Conservation (phyloP, 2,329 filamentous ascomycete genomes). For the Biscogniauxia mediterranea region DNA sequence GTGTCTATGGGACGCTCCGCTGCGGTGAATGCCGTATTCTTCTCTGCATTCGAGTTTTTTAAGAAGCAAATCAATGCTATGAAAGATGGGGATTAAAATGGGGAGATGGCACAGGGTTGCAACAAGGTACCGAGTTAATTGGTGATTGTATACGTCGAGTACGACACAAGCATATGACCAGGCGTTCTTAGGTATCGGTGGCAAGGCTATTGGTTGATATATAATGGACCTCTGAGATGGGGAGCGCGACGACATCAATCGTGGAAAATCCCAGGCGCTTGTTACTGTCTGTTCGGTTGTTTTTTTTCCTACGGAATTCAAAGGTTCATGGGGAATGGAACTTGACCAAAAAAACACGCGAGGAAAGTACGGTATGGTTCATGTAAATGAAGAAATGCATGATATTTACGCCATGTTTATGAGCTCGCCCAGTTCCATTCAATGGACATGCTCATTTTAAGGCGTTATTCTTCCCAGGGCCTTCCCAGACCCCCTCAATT, state of each 20-base stretch:
- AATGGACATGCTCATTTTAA: conserved; percentile 8
- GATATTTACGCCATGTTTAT: conserved; percentile 20
- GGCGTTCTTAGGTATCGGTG: conserved; percentile 18
- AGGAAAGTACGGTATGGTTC: conserved; percentile 9
- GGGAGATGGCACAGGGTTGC: conserved; percentile 2
- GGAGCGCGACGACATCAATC: conserved; percentile 3
- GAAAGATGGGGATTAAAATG: conserved; percentile 39
- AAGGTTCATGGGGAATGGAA: conserved; percentile 3
- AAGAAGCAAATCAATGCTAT: conserved; percentile 65
- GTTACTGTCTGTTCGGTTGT: conserved; percentile 6
- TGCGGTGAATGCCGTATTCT: conserved; percentile 85
- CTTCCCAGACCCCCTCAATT: conserved; percentile 4
- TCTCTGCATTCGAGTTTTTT: conserved; percentile 81
- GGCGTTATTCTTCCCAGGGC: conserved; percentile 6
- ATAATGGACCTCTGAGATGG: conserved; percentile 12
- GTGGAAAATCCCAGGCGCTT: neutral
- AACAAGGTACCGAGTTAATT: conserved; percentile 6
- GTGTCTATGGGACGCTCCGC: conserved; percentile 83
- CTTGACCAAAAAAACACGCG: conserved; percentile 2
- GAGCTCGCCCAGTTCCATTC: conserved; percentile 15
- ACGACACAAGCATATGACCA: conserved; percentile 20
- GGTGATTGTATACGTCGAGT: conserved; percentile 20
- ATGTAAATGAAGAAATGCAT: conserved; percentile 28
- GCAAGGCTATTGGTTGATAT: conserved; percentile 4
- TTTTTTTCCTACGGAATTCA: conserved; percentile 7